phyloP scores from a whole-genome alignment of 2,329 filamentous ascomycete genomes.

The Aureobasidium lini region DNA sequence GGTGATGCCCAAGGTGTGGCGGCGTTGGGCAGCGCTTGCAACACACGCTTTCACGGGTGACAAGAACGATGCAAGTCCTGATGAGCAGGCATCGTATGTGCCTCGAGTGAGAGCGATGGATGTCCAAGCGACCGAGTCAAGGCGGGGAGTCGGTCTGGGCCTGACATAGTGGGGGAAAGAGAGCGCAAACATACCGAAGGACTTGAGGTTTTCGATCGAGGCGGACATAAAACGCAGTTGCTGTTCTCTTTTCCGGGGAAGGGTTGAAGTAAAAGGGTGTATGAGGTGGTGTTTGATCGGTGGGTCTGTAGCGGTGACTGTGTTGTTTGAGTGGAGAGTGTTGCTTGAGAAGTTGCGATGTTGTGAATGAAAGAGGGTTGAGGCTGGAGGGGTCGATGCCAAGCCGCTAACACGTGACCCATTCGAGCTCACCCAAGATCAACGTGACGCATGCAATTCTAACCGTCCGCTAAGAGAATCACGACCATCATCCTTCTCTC shows the following conservation, averaged over 20 bases:
- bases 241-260: constrained; percentile 13
- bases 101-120: not conserved
- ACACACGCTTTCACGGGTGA: not conserved
- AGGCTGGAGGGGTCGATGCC: not conserved
- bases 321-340: constrained; percentile 3
- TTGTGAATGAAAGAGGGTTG: constrained; percentile 13
- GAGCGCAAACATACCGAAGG: constrained; percentile 64
- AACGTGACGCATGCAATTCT: too few species aligned
- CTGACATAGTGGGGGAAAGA: constrained; percentile 16
- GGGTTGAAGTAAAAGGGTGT: not conserved
- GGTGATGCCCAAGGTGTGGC: constrained; percentile 9
- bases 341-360: constrained; percentile 11
- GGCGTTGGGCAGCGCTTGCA: not conserved
- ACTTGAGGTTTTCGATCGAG: constrained; percentile 89
- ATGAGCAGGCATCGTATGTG: not conserved
- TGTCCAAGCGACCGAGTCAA: not conserved
- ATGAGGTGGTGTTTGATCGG: not conserved
- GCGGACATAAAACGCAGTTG: constrained; percentile 65
- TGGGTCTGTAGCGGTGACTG: not conserved
- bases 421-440: too few species aligned
- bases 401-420: constrained; percentile 10
- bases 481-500: too few species aligned
- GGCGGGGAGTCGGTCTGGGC: constrained; percentile 6
- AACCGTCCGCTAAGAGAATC: too few species aligned
- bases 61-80: not conserved